Conservation (phyloP, 164 flowering plant species). For the Stephania japonica region DNA sequence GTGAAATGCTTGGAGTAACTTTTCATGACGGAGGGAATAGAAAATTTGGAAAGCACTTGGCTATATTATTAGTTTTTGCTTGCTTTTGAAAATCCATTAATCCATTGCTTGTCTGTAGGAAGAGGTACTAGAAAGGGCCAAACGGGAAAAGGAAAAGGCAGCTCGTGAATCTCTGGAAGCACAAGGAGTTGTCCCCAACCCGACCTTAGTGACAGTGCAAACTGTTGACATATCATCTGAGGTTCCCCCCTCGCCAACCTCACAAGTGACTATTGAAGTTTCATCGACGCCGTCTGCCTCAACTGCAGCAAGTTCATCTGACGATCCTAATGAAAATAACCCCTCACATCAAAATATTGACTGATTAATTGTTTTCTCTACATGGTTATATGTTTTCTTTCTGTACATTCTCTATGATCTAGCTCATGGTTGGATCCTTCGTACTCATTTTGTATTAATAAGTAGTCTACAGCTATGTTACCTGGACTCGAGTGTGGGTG, state of each 20-base stretch:
- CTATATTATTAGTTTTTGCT: background rate
- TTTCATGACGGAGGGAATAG: background rate
- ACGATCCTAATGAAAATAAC: conserved; percentile 9
- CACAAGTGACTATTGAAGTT: conserved; percentile 3
- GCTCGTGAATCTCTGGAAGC: conserved; percentile 29
- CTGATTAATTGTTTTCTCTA: conserved; percentile 9
- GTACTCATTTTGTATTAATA: background rate
- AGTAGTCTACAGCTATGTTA: background rate
- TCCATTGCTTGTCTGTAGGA: conserved; percentile 36
- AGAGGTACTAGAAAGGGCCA: conserved; percentile 69
- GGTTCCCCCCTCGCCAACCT: conserved; percentile 4
- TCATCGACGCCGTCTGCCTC: conserved; percentile 10
- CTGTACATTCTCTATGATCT: background rate
- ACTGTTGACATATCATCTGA: background rate
- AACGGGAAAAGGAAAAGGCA: conserved; percentile 28
- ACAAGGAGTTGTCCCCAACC: conserved; percentile 15
- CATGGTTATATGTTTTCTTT: background rate
- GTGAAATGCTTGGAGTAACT: background rate
- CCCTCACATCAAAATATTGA: conserved; percentile 9
- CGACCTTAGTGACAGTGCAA: conserved; percentile 5
- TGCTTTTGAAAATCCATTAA: background rate
- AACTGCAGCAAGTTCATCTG: background rate
- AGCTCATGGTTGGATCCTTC: background rate
- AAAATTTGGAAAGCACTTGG: background rate
- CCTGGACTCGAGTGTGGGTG: no score